phyloP scores from a whole-genome alignment of 2,329 filamentous ascomycete genomes.

The Apiospora marii region DNA sequence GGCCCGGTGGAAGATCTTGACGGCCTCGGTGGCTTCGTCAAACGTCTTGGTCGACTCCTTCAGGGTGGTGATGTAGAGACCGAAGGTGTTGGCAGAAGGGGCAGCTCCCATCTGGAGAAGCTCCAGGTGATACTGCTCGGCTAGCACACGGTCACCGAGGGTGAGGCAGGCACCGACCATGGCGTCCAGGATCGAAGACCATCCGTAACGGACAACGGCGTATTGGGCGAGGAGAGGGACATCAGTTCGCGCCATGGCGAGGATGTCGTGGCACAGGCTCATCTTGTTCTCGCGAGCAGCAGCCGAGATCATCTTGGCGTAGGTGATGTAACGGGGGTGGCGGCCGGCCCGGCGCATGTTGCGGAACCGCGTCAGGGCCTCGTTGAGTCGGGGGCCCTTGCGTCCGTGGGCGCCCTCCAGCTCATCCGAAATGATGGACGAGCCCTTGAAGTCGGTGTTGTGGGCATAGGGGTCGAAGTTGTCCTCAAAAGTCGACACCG shows the following conservation, averaged over 20 bases:
- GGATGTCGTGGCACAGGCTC: slow-evolving; percentile 83
- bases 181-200: slow-evolving; percentile 94
- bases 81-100: slow-evolving; percentile 96
- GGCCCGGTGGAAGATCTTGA: slow-evolving; percentile 96
- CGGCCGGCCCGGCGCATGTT: slow-evolving; percentile 93
- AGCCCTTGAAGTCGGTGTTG: slow-evolving; percentile 92
- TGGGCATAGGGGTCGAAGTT: slow-evolving; percentile 90
- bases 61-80: slow-evolving; percentile 98
- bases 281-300: slow-evolving; percentile 86
- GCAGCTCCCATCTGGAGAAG: slow-evolving; percentile 88
- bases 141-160: slow-evolving; percentile 79
- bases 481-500: slow-evolving; percentile 74
- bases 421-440: slow-evolving; percentile 87
- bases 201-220: slow-evolving; percentile 88
- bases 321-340: slow-evolving; percentile 94
- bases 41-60: slow-evolving; percentile 98
- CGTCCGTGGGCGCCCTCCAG: slow-evolving; percentile 82
- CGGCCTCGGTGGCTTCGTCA: slow-evolving; percentile 94
- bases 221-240: slow-evolving; percentile 87
- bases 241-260: slow-evolving; percentile 88
- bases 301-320: slow-evolving; percentile 91
- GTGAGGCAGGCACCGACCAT: slow-evolving; percentile 94
- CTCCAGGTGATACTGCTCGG: slow-evolving; percentile 89
- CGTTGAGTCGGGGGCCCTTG: slow-evolving; percentile 76
- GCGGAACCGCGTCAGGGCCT: slow-evolving; percentile 83